phyloP scores from a whole-genome alignment of 2,329 filamentous ascomycete species.

The Clonostachys solani region DNA sequence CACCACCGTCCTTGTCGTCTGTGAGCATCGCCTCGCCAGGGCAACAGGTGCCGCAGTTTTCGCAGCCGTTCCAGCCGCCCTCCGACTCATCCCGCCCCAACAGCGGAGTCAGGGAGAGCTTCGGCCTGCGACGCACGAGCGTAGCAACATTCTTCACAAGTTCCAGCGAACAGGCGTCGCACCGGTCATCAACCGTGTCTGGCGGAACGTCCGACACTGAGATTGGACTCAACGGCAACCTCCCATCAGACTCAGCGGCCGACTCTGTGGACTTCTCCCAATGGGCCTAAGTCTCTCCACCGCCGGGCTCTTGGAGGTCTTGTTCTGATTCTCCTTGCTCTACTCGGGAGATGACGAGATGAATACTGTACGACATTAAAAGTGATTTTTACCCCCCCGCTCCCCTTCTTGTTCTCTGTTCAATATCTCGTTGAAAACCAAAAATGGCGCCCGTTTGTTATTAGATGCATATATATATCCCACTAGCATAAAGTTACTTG shows the following conservation, averaged over 20 bases:
- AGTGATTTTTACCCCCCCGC: too few species aligned
- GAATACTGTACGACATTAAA: too few species aligned
- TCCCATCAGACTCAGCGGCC: constrained; percentile 26
- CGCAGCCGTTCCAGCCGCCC: constrained; percentile 11
- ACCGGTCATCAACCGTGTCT: constrained; percentile 53
- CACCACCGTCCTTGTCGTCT: constrained; percentile 22
- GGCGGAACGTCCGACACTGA: constrained; percentile 53
- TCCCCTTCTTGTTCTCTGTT: too few species aligned
- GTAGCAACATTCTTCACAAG: constrained; percentile 61
- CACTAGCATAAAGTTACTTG: too few species aligned
- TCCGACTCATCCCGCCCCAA: constrained; percentile 29
- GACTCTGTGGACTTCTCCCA: constrained; percentile 46
- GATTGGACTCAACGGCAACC: constrained; percentile 14
- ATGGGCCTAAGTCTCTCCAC: constrained; percentile 28
- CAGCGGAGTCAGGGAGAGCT: constrained; percentile 54
- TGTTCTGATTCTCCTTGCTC: too few species aligned
- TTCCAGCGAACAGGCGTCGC: constrained; percentile 51
- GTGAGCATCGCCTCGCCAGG: not conserved
- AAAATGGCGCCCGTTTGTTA: too few species aligned
- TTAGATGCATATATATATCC: too few species aligned
- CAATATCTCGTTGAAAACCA: too few species aligned
- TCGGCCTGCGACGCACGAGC: constrained; percentile 57
- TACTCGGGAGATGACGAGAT: too few species aligned
- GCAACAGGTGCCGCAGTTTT: constrained; percentile 2
- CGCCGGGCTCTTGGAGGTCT: too few species aligned